Conservation (phyloP, 805 yeast species). For the Candida oleophila region DNA sequence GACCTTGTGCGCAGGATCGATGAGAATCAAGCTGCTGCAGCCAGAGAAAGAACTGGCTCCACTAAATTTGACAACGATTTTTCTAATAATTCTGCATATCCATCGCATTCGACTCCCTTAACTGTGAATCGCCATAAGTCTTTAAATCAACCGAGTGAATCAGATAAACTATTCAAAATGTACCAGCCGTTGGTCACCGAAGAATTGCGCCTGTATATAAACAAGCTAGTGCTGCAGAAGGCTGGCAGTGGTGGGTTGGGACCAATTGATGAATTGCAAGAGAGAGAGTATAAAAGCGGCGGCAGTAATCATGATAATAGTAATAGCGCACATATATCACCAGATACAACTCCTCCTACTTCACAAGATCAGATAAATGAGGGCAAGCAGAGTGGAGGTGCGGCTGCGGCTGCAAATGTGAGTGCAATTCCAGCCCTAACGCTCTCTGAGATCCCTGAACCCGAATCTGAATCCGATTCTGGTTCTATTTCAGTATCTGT, state of each 20-base stretch:
- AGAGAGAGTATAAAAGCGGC: slow-evolving; percentile 4
- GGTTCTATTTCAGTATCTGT: neutral
- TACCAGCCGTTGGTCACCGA: slow-evolving; percentile 17
- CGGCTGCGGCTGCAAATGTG: too few species aligned
- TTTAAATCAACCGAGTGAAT: neutral
- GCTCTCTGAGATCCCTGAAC: neutral
- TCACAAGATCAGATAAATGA: slow-evolving; percentile 20
- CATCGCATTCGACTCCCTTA: slow-evolving; percentile 28
- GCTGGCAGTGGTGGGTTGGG: neutral
- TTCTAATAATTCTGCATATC: slow-evolving; percentile 10
- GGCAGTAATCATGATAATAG: neutral
- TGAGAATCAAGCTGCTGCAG: neutral
- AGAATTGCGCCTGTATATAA: slow-evolving; percentile 16
- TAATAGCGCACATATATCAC: slow-evolving; percentile 14
- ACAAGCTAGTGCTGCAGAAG: slow-evolving; percentile 6
- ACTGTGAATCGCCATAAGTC: neutral
- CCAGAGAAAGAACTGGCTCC: neutral
- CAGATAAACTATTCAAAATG: slow-evolving; percentile 14
- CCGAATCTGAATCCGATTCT: neutral
- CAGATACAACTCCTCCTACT: slow-evolving; percentile 34
- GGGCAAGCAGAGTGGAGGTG: neutral
- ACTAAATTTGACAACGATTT: neutral
- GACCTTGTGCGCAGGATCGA: slow-evolving; percentile 2
- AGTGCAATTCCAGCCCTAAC: neutral
- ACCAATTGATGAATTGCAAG: slow-evolving; percentile 4